Percentiles rank a stretch among this genome's conserved stretches.
These are phyloP conservation scores for Pleurotus ostreatus DNA, from an alignment of 768 basidiomycete species.

Conservation along the genomic window DNA sequence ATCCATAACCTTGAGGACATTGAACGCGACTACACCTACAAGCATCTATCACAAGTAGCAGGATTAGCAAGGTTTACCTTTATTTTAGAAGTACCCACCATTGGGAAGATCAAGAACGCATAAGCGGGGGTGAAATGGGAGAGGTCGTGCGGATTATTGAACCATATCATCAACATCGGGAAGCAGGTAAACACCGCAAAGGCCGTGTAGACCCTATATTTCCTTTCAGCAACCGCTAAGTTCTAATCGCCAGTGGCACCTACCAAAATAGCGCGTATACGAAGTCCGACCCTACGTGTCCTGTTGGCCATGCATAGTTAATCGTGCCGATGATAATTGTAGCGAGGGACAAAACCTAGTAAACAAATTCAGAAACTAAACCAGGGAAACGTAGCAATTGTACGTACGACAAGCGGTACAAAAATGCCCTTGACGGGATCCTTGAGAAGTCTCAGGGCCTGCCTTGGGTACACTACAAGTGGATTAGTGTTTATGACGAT, in stretches of 20 bases:
- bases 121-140: constrained; percentile 33
- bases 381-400: background rate
- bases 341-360: constrained; percentile 42
- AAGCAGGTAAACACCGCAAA: constrained; percentile 35
- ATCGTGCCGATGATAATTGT: constrained; percentile 46
- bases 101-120: constrained; percentile 31
- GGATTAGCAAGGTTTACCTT: background rate
- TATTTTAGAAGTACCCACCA: constrained; percentile 22
- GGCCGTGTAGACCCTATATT: constrained; percentile 36
- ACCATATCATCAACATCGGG: constrained; percentile 48
- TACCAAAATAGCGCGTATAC: constrained; percentile 44
- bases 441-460: constrained; percentile 35
- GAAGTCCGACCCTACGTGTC: constrained; percentile 26
- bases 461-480: constrained; percentile 36
- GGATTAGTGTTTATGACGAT: background rate
- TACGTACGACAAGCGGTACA: constrained; percentile 27
- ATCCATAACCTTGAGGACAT: constrained; percentile 34
- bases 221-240: background rate
- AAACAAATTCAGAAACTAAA: background rate
- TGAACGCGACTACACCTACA: constrained; percentile 44
- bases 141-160: constrained; percentile 42
- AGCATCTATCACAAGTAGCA: constrained; percentile 30
- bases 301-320: constrained; percentile 37
- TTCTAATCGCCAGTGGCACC: constrained; percentile 4
- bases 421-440: constrained; percentile 44